A percentile compares a stretch with the other conserved stretches of the same genome.
Conservation (phyloP, 1,139 yeast genomes). For the Candida gigantensis region DNA sequence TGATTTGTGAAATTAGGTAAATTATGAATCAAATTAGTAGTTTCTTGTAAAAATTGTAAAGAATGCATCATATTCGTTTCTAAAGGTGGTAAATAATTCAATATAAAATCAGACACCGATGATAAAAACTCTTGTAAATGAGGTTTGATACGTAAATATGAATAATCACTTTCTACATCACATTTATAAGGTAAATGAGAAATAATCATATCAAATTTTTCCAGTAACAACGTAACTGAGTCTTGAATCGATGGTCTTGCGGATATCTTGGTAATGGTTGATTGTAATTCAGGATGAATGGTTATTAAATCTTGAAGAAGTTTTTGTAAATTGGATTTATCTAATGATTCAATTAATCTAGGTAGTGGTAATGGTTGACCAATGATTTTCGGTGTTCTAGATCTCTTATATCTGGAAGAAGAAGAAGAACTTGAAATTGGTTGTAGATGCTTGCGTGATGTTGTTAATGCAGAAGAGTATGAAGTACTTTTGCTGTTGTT, state of each 20-base stretch:
- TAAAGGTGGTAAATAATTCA: constrained; percentile 78
- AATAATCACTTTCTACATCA: constrained; percentile 74
- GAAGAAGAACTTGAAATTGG: no score
- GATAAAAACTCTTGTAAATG: constrained; percentile 71
- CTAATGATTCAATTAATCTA: constrained; percentile 68
- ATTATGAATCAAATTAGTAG: constrained; percentile 63
- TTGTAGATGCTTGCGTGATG: constrained; percentile 1
- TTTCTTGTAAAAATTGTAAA: constrained; percentile 65
- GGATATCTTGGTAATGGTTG: constrained; percentile 52
- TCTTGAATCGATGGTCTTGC: constrained; percentile 60
- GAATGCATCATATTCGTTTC: constrained; percentile 57
- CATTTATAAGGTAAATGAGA: constrained; percentile 72
- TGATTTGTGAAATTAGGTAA: constrained; percentile 73
- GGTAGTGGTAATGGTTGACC: constrained; percentile 59
- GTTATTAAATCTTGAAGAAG: constrained; percentile 55
- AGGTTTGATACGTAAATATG: constrained; percentile 82
- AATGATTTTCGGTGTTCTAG: constrained; percentile 42
- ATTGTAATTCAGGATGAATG: constrained; percentile 62
- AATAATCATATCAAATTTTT: constrained; percentile 48
- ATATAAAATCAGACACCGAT: constrained; percentile 77
- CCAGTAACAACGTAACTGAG: constrained; percentile 51
- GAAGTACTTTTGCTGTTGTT: constrained; percentile 5
- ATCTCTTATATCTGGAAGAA: constrained; percentile 25
- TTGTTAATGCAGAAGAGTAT: constrained; percentile 2
- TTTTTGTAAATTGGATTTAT: constrained; percentile 52